Percentiles rank a stretch among this genome's conserved stretches.
Evolutionary conservation across 768 basidiomycete species (phyloP).

Genomic region (Mycena galopus): DNA sequence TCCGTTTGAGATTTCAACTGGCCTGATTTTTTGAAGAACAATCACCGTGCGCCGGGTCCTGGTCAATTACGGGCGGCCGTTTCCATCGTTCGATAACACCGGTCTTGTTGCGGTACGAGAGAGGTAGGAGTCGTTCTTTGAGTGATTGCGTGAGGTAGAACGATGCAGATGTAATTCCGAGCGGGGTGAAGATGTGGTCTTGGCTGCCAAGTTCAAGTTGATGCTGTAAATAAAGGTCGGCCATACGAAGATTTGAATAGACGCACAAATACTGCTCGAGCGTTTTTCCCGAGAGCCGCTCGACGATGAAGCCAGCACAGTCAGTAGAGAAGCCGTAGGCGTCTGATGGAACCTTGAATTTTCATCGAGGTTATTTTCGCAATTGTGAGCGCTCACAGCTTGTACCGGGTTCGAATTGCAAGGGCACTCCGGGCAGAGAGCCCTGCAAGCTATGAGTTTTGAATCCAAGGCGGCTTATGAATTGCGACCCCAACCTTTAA

Average conservation of each 20-base stretch:
- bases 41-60: slow-evolving; percentile 36
- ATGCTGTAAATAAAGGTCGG: neutral
- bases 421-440: slow-evolving; percentile 37
- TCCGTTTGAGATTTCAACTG: neutral
- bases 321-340: slow-evolving; percentile 42
- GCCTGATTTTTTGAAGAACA: neutral
- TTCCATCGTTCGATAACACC: slow-evolving; percentile 35
- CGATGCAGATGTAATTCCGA: slow-evolving; percentile 36
- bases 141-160: slow-evolving; percentile 38
- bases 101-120: slow-evolving; percentile 30
- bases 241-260: neutral
- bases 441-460: slow-evolving; percentile 33
- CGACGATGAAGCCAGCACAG: slow-evolving; percentile 44
- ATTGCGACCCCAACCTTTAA: slow-evolving; percentile 3
- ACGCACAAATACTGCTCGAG: slow-evolving; percentile 47
- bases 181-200: slow-evolving; percentile 39
- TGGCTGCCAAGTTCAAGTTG: slow-evolving; percentile 16
- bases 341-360: slow-evolving; percentile 24
- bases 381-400: slow-evolving; percentile 34
- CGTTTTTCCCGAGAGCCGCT: slow-evolving; percentile 40
- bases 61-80: slow-evolving; percentile 25
- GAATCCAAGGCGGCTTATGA: neutral
- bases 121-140: slow-evolving; percentile 22
- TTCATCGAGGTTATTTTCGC: too few species aligned
- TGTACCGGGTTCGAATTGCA: slow-evolving; percentile 47